Conservation (phyloP, 306 rosid genomes). For the Begonia fuchsioides region DNA sequence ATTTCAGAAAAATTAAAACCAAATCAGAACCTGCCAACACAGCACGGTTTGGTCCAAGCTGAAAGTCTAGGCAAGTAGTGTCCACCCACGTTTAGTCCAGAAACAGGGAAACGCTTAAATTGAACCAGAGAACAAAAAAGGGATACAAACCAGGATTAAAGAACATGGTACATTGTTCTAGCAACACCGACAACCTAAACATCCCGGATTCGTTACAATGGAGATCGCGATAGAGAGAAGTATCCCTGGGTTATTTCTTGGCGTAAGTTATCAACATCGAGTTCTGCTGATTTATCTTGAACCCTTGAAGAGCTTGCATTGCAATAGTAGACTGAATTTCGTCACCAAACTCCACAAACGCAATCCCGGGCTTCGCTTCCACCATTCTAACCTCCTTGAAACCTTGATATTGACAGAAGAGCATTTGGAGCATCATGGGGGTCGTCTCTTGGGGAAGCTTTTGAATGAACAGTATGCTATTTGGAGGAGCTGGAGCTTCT, state of each 20-base stretch:
- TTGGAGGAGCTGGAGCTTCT: conserved; percentile 78
- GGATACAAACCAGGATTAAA: too few species aligned
- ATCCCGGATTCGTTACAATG: too few species aligned
- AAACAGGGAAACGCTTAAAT: too few species aligned
- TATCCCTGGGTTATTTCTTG: conserved; percentile 41
- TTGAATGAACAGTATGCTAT: conserved; percentile 82
- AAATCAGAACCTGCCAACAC: too few species aligned
- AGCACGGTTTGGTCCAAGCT: too few species aligned
- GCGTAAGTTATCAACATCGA: conserved; percentile 93
- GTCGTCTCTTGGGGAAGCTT: conserved; percentile 85
- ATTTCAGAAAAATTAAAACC: too few species aligned
- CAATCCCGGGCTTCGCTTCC: conserved; percentile 93
- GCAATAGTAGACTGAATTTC: conserved; percentile 87
- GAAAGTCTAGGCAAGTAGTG: too few species aligned
- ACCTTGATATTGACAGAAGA: conserved; percentile 65
- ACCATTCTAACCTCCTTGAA: conserved; percentile 99
- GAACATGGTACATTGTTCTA: too few species aligned
- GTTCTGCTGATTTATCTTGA: conserved; percentile 81
- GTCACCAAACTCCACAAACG: conserved; percentile 84
- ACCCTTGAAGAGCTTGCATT: conserved; percentile 84
- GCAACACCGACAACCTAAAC: too few species aligned
- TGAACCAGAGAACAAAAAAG: too few species aligned
- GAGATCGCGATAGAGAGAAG: too few species aligned
- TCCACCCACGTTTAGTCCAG: too few species aligned
- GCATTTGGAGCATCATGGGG: conserved; percentile 97